Evolutionary conservation across 371 early-diverging fungal genomes (phyloP), one percentile per base, ranked within the genome.

Genomic region (Actinomortierella ambigua): DNA sequence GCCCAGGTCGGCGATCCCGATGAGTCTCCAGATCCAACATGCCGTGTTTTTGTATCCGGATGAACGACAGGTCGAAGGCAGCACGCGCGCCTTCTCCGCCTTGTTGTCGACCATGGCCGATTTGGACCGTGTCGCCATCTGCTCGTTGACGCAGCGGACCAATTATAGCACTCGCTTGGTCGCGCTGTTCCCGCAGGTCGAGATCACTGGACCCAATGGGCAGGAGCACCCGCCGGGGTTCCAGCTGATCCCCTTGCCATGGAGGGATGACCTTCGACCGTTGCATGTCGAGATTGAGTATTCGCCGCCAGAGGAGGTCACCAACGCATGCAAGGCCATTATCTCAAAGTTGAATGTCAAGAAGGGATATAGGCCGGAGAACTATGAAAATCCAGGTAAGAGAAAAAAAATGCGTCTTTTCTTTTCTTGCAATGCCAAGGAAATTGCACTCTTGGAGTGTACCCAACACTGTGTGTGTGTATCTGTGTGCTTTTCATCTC

Each of bases 31-130:
- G 53, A 62, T 93, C 43, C 57, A 55, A 17, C 88, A 89, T 67
- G 70, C 89, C 9, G 69, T 81, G 51, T 92, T 93, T 75, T 76
- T 93, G 46, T 86, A 86, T 67, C 93, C 94, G 0, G 91, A 93
- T 63, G 92, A 94, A 63, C 61, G 80, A 79, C 63, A 78, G 55
- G 87, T 81, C 50, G 77, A 79, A 46, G 91, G 91, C 13, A 90
- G 91, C 56, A 83, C 83, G 1, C 78, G 85, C 15, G 75, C 88
- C 3, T 90, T 90, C 59, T 76, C 87, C 2, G 84, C 90, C 1
- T 68, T 92, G 13, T 77, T 89, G 18, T 67, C 75, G 6, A 77
- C 85, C 5, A 73, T 88, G 83, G 42, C 68, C 14, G 78, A 79
- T 28, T 69, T 63, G 59, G 69, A 83, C 26, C 85, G 82, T 65